phyloP scores from a whole-genome alignment of 257 asterid species.

The Petunia secreta region DNA sequence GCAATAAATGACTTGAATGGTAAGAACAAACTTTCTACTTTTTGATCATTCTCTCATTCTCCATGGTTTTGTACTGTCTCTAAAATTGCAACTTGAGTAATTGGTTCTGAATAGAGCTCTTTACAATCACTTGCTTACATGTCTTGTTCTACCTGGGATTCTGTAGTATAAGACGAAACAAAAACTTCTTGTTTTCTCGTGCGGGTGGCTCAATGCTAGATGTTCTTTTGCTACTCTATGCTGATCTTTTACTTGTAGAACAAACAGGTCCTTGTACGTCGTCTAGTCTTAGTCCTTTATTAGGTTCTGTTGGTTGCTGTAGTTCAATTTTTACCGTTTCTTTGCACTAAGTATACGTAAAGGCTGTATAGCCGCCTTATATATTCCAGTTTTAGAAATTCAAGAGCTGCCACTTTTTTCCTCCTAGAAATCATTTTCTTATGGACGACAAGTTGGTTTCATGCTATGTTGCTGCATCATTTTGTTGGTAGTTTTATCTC shows the following conservation, averaged over 20 bases:
- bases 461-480: not conserved
- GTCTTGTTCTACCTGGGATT: conserved; percentile 6
- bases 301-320: conserved; percentile 10
- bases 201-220: not conserved
- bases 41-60: not conserved
- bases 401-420: not conserved
- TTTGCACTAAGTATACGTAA: not conserved
- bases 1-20: conserved; percentile 80
- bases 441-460: not conserved
- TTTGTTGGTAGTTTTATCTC: not conserved
- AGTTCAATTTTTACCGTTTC: not conserved
- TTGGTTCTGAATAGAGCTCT: not conserved
- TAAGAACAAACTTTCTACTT: conserved; percentile 34
- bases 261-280: not conserved
- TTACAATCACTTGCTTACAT: not conserved
- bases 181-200: not conserved
- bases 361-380: not conserved
- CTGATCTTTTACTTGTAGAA: not conserved
- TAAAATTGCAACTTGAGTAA: not conserved
- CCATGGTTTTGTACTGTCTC: conserved; percentile 4
- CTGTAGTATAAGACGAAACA: not conserved
- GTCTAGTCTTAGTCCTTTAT: not conserved
- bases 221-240: conserved; percentile 2
- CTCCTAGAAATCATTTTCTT: not conserved
- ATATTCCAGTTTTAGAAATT: not conserved